Conservation (phyloP, 2,329 filamentous ascomycete species). For the Penicillium aurantiogriseum region DNA sequence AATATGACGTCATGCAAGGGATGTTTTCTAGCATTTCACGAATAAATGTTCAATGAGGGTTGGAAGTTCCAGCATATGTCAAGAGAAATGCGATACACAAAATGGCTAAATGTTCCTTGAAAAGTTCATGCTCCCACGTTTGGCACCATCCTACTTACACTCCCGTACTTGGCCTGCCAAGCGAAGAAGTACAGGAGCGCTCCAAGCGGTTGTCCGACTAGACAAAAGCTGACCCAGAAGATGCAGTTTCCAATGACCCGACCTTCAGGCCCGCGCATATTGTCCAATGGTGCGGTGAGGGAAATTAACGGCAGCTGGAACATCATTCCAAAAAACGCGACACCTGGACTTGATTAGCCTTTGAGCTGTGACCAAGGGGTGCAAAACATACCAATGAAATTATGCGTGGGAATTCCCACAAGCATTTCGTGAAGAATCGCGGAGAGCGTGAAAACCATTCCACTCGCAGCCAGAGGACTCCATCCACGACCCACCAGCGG, state of each 20-base stretch:
- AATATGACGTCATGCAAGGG: background rate
- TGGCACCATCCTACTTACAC: slow-evolving; percentile 54
- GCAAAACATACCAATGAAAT: slow-evolving; percentile 69
- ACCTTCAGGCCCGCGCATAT: slow-evolving; percentile 70
- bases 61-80: background rate
- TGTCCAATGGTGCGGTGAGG: slow-evolving; percentile 75
- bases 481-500: slow-evolving; percentile 84
- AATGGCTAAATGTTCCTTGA: background rate
- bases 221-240: slow-evolving; percentile 95
- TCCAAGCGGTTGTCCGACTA: slow-evolving; percentile 90
- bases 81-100: background rate
- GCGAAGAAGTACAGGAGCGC: slow-evolving; percentile 95
- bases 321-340: slow-evolving; percentile 93
- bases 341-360: slow-evolving; percentile 53
- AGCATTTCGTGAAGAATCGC: slow-evolving; percentile 88
- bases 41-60: background rate
- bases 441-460: slow-evolving; percentile 83
- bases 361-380: background rate
- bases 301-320: slow-evolving; percentile 85
- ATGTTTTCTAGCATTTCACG: background rate
- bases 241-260: slow-evolving; percentile 85
- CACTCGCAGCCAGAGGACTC: slow-evolving; percentile 66
- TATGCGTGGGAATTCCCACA: slow-evolving; percentile 92
- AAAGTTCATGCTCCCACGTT: background rate
- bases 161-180: slow-evolving; percentile 97